phyloP scores from a whole-genome alignment of 2,329 filamentous ascomycete species.

The Fusarium foetens region DNA sequence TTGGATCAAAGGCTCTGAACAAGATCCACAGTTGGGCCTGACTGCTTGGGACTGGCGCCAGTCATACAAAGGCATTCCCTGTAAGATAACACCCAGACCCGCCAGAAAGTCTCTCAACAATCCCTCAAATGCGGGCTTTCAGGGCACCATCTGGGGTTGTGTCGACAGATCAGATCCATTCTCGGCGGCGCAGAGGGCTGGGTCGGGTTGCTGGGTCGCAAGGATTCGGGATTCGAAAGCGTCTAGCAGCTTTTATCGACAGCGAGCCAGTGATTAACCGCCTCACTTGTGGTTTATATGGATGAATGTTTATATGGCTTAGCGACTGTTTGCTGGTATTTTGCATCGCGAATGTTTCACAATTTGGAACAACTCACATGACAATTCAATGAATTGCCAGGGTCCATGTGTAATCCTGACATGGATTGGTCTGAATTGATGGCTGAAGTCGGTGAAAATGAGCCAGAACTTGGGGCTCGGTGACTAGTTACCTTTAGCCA shows the following conservation, averaged over 20 bases:
- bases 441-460: background rate
- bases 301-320: constrained; percentile 1
- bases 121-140: constrained; percentile 33
- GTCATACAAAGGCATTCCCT: constrained; percentile 40
- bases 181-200: constrained; percentile 42
- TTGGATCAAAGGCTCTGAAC: constrained; percentile 36
- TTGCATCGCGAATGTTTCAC: constrained; percentile 24
- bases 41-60: constrained; percentile 47
- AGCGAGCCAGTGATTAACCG: constrained; percentile 31
- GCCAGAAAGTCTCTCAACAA: constrained; percentile 33
- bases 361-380: constrained; percentile 22
- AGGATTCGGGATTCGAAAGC: constrained; percentile 33
- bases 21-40: constrained; percentile 52
- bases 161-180: constrained; percentile 47
- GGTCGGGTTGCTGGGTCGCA: constrained; percentile 29
- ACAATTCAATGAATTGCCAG: constrained; percentile 1
- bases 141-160: constrained; percentile 43
- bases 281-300: constrained; percentile 35
- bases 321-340: constrained; percentile 11
- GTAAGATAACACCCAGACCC: constrained; percentile 35
- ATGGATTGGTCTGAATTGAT: background rate
- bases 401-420: background rate
- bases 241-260: constrained; percentile 26
- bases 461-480: background rate
- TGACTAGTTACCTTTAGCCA: background rate